These are phyloP conservation scores for Curvularia verruculosa DNA, from an alignment of 2,329 filamentous ascomycete species.

Conservation along the genomic window DNA sequence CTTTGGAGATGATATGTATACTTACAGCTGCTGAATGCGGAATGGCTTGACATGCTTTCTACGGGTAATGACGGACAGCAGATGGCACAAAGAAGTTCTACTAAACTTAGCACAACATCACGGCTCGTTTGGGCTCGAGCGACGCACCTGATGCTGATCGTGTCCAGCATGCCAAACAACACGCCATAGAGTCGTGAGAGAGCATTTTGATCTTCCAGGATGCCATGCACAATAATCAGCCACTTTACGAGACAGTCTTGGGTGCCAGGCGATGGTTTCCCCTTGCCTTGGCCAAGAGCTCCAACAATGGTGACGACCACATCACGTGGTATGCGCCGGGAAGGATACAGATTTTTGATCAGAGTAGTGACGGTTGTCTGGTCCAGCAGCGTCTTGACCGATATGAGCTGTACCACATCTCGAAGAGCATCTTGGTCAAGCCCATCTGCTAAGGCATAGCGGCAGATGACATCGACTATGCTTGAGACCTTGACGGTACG, in stretches of 20 bases:
- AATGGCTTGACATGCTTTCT: constrained; percentile 84
- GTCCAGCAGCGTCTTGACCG: constrained; percentile 71
- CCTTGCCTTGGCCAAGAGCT: constrained; percentile 76
- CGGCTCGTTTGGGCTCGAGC: constrained; percentile 8
- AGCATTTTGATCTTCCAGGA: constrained; percentile 67
- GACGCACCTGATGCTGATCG: constrained; percentile 71
- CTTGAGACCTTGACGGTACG: constrained; percentile 67
- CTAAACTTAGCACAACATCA: constrained; percentile 31
- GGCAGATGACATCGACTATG: constrained; percentile 67
- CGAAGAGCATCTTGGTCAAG: constrained; percentile 66
- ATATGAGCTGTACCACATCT: constrained; percentile 70
- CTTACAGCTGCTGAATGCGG: constrained; percentile 73
- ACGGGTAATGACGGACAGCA: constrained; percentile 78
- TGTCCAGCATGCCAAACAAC: constrained; percentile 82
- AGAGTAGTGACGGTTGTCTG: constrained; percentile 74
- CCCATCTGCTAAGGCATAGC: constrained; percentile 70
- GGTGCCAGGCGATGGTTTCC: constrained; percentile 73
- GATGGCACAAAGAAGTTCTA: constrained; percentile 67
- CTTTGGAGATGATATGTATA: background rate
- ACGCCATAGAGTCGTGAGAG: constrained; percentile 75
- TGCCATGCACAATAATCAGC: constrained; percentile 77
- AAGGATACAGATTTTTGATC: constrained; percentile 77
- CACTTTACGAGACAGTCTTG: constrained; percentile 77
- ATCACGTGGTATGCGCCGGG: constrained; percentile 65
- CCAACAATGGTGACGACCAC: constrained; percentile 71